phyloP scores from a whole-genome alignment of 371 early-diverging fungal genomes.

The Zychaea mexicana region DNA sequence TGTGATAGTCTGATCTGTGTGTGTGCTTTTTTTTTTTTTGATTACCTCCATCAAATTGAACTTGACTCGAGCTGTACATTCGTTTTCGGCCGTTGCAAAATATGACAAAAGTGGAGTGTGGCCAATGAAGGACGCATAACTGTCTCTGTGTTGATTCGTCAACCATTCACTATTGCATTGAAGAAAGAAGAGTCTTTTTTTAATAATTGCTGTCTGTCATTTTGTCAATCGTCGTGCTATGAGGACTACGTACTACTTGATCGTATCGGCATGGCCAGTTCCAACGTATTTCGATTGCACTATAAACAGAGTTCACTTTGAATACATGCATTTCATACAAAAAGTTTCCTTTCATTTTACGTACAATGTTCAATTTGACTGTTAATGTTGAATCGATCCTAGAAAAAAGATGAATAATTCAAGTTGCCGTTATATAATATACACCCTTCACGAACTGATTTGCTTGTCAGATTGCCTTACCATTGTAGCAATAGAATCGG shows the following conservation, averaged over 20 bases:
- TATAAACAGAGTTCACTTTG: slow-evolving; percentile 14
- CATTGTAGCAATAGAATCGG: not conserved
- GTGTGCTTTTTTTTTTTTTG: not conserved
- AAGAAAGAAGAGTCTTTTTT: not conserved
- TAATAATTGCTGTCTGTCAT: too few relatives aligned
- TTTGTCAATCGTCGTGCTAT: too few relatives aligned
- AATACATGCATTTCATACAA: not conserved
- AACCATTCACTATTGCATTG: slow-evolving; percentile 75
- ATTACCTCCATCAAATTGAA: slow-evolving; percentile 74
- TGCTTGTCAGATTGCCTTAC: not conserved
- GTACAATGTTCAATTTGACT: slow-evolving; percentile 82
- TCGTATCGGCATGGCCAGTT: slow-evolving; percentile 93
- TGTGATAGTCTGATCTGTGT: not conserved
- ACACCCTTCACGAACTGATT: too few relatives aligned
- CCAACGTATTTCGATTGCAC: slow-evolving; percentile 90
- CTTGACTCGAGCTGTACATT: slow-evolving; percentile 75
- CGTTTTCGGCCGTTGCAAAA: slow-evolving; percentile 86
- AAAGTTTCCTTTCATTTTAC: too few relatives aligned
- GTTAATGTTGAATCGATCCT: slow-evolving; percentile 79
- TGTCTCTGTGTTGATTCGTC: slow-evolving; percentile 84
- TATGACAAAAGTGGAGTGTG: slow-evolving; percentile 75
- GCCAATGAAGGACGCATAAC: slow-evolving; percentile 78
- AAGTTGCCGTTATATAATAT: too few relatives aligned
- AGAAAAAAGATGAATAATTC: too few relatives aligned
- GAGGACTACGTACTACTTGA: slow-evolving; percentile 79